phyloP scores from a whole-genome alignment of 176 grass and related monocot genomes.

The Aegilops longissima region DNA sequence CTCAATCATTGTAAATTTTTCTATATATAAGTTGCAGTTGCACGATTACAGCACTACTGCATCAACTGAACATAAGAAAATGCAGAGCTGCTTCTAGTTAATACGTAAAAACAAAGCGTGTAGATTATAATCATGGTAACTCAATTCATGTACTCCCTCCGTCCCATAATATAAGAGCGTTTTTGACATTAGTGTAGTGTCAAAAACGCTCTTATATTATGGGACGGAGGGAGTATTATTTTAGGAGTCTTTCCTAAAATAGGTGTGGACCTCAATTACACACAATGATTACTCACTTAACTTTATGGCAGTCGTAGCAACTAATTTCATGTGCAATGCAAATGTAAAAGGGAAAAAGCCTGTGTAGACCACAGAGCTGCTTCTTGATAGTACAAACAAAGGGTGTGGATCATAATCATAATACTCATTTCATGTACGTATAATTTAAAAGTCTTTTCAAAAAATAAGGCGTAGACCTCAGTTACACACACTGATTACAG shows the following conservation, averaged over 20 bases:
- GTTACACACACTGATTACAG: not conserved
- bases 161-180: no score
- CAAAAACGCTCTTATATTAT: no score
- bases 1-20: not conserved
- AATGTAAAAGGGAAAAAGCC: not conserved
- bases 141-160: not conserved
- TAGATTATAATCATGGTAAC: not conserved
- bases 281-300: not conserved
- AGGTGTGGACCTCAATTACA: not conserved
- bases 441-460: no score
- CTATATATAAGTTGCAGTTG: not conserved
- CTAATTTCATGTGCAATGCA: conserved; percentile 6
- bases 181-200: no score
- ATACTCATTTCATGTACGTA: no score
- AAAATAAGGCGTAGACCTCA: not conserved
- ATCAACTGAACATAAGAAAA: conserved; percentile 2
- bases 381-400: no score
- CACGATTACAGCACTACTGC: not conserved
- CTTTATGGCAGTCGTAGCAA: not conserved
- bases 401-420: no score
- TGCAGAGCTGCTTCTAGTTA: not conserved
- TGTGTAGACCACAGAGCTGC: not conserved
- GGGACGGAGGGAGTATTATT: not conserved
- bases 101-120: not conserved
- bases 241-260: not conserved